These are phyloP conservation scores for Penicillium riverlandense DNA, from an alignment of 495 filamentous ascomycete genomes.

Conservation along the genomic window DNA sequence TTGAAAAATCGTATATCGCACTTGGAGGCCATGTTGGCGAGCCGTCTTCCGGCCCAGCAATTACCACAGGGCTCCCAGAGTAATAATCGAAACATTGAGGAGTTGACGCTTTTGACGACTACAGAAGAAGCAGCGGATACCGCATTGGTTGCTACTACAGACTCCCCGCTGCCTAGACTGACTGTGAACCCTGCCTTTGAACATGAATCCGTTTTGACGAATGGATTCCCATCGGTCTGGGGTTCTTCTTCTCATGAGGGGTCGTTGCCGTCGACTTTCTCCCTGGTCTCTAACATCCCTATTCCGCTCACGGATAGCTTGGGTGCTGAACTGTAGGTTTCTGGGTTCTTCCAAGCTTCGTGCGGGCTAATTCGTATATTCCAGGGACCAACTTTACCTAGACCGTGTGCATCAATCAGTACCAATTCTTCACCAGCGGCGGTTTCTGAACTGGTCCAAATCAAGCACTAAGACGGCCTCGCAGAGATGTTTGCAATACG, in stretches of 20 bases:
- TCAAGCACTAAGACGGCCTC: background rate
- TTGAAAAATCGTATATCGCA: constrained; percentile 12
- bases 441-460: constrained; percentile 15
- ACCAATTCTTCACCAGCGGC: constrained; percentile 21
- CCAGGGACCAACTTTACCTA: constrained; percentile 29
- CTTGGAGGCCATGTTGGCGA: constrained; percentile 2
- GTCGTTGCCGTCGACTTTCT: background rate
- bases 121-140: background rate
- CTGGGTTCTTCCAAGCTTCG: background rate
- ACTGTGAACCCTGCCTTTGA: background rate
- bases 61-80: background rate
- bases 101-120: background rate
- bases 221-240: background rate
- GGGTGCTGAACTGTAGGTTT: constrained; percentile 5
- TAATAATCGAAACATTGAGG: background rate
- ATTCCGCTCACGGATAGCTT: background rate
- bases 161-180: background rate
- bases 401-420: constrained; percentile 23
- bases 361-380: background rate
- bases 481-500: constrained; percentile 19
- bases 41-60: background rate
- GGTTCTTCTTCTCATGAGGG: background rate
- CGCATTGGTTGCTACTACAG: background rate
- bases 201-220: too few species aligned
- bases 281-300: background rate